These are phyloP conservation scores for Fusarium paranaense DNA, from an alignment of 2,329 filamentous ascomycete species.

Conservation along the genomic window DNA sequence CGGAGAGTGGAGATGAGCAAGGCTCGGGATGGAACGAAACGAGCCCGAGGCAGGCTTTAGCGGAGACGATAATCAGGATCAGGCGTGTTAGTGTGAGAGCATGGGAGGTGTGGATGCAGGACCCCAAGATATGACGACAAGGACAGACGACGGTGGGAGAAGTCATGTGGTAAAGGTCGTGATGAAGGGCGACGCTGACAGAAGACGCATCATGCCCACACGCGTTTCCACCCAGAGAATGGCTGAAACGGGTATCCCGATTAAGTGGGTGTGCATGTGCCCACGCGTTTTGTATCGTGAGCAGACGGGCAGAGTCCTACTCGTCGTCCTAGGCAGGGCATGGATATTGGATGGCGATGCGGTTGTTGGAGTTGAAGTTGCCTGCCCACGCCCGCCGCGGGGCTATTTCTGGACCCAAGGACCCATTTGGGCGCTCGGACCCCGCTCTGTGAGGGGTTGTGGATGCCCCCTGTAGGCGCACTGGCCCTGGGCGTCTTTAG, in stretches of 20 bases:
- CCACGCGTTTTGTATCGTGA: slow-evolving; percentile 1
- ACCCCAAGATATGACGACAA: slow-evolving; percentile 23
- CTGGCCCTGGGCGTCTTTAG: slow-evolving; percentile 11
- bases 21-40: slow-evolving; percentile 35
- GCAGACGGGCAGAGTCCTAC: neutral
- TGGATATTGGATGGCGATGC: slow-evolving; percentile 23
- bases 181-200: slow-evolving; percentile 26
- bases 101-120: slow-evolving; percentile 15
- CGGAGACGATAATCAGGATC: neutral
- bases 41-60: slow-evolving; percentile 20
- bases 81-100: slow-evolving; percentile 16
- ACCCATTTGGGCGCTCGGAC: slow-evolving; percentile 32
- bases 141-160: slow-evolving; percentile 15
- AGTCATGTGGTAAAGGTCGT: slow-evolving; percentile 41
- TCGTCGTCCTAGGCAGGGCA: slow-evolving; percentile 6
- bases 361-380: slow-evolving; percentile 25
- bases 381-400: slow-evolving; percentile 3
- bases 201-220: slow-evolving; percentile 6
- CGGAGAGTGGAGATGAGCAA: slow-evolving; percentile 31
- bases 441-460: slow-evolving; percentile 4
- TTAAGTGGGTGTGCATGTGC: neutral
- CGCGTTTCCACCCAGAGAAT: neutral
- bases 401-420: slow-evolving; percentile 36
- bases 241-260: slow-evolving; percentile 12
- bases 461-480: slow-evolving; percentile 13